Conservation (phyloP, 1,284 basidiomycete genomes). For the Ustilago lituana region DNA sequence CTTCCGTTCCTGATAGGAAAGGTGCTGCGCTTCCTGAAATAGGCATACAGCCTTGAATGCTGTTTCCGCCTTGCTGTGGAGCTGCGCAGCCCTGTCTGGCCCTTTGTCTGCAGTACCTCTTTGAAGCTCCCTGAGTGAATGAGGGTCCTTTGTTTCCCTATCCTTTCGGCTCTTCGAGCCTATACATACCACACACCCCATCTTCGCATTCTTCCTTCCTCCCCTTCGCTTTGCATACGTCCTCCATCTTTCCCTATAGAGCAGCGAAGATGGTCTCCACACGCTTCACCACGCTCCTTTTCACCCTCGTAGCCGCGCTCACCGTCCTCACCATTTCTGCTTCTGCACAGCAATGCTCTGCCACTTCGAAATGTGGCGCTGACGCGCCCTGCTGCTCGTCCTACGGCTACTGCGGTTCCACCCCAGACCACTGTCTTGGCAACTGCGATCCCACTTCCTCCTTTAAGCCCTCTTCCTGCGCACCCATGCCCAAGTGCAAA, state of each 20-base stretch:
- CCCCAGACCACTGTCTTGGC: slow-evolving; percentile 34
- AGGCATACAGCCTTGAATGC: not conserved
- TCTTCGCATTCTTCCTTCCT: not conserved
- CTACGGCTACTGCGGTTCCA: slow-evolving; percentile 47
- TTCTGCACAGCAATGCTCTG: slow-evolving; percentile 20
- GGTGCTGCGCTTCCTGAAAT: not conserved
- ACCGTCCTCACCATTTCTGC: slow-evolving; percentile 12
- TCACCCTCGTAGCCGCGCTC: slow-evolving; percentile 21
- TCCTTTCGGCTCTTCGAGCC: no score
- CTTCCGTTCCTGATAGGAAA: slow-evolving; percentile 1
- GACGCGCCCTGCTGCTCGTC: slow-evolving; percentile 38
- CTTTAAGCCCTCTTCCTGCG: slow-evolving; percentile 41
- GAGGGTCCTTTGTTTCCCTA: no score
- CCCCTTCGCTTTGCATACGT: slow-evolving; percentile 3
- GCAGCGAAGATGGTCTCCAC: slow-evolving; percentile 8
- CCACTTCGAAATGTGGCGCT: slow-evolving; percentile 23
- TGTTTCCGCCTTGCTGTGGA: slow-evolving; percentile 3
- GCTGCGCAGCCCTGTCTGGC: not conserved
- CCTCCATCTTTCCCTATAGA: not conserved
- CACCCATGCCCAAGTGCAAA: slow-evolving; percentile 51
- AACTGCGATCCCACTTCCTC: slow-evolving; percentile 42
- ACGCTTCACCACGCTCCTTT: slow-evolving; percentile 15
- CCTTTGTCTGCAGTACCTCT: no score
- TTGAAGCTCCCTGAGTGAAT: no score
- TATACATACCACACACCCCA: not conserved